A percentile compares a stretch with the other conserved stretches of the same genome.
Evolutionary conservation across 176 grass and related monocot genomes (phyloP).

Genomic region (Triticum urartu): DNA sequence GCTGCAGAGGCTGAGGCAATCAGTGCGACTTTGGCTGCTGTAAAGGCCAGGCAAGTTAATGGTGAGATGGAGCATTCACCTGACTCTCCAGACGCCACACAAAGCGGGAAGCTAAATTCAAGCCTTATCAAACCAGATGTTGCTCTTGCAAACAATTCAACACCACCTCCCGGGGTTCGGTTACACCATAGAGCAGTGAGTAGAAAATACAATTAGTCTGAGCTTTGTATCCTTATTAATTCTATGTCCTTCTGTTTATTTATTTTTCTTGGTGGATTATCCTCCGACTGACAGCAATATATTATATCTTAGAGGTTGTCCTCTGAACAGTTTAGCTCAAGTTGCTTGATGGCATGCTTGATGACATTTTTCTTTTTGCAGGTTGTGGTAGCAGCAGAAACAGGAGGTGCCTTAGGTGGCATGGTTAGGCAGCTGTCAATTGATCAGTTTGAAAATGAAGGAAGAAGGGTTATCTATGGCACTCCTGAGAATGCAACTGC

Average conservation of each 20-base stretch:
- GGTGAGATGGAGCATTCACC: slow-evolving; percentile 73
- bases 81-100: slow-evolving; percentile 61
- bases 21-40: slow-evolving; percentile 87
- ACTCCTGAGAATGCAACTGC: slow-evolving; percentile 93
- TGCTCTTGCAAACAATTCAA: slow-evolving; percentile 52
- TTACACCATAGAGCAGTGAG: slow-evolving; percentile 98
- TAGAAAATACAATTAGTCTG: slow-evolving; percentile 28
- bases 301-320: slow-evolving; percentile 4
- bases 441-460: slow-evolving; percentile 99
- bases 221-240: slow-evolving; percentile 2
- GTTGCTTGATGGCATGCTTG: background rate
- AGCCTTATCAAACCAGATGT: slow-evolving; percentile 76
- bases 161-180: slow-evolving; percentile 75
- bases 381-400: slow-evolving; percentile 98
- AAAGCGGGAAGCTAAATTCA: slow-evolving; percentile 54
- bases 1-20: slow-evolving; percentile 90
- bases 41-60: slow-evolving; percentile 81
- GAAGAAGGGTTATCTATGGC: slow-evolving; percentile 96
- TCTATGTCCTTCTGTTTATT: slow-evolving; percentile 7
- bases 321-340: background rate
- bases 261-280: slow-evolving; percentile 2
- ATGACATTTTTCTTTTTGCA: slow-evolving; percentile 29
- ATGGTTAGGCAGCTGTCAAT: slow-evolving; percentile 99
- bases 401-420: slow-evolving; percentile 93
- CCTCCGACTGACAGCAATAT: background rate